phyloP scores from a whole-genome alignment of 2,329 filamentous ascomycete species.

The Leptographium procerum region DNA sequence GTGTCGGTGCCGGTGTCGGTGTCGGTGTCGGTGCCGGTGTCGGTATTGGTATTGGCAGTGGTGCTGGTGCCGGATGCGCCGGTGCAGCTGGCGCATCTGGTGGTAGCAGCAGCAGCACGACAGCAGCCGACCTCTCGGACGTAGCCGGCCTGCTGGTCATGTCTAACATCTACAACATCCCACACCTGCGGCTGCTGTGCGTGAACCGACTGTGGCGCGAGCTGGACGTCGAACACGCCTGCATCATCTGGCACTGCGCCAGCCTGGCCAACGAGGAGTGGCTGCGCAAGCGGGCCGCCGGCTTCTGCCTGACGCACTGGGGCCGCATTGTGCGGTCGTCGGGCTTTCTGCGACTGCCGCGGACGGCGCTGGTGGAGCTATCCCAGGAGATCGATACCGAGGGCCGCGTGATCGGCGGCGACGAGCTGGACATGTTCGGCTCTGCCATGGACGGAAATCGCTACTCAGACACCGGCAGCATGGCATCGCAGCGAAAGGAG shows the following conservation, averaged over 20 bases:
- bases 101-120: constrained; percentile 30
- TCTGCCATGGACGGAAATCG: constrained; percentile 35
- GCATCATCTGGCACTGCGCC: constrained; percentile 91
- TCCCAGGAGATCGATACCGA: constrained; percentile 90
- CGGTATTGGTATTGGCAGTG: too few species aligned
- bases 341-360: constrained; percentile 72
- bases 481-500: constrained; percentile 37
- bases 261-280: constrained; percentile 85
- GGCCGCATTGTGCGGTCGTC: constrained; percentile 83
- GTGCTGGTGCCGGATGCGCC: too few species aligned
- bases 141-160: constrained; percentile 92
- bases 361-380: constrained; percentile 73
- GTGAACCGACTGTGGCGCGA: constrained; percentile 84
- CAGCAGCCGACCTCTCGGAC: constrained; percentile 64
- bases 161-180: constrained; percentile 97
- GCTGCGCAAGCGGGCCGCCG: constrained; percentile 78
- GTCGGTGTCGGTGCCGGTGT: too few species aligned
- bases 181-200: constrained; percentile 79
- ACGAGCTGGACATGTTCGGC: constrained; percentile 56
- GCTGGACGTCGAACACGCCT: constrained; percentile 87
- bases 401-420: constrained; percentile 78
- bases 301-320: constrained; percentile 89
- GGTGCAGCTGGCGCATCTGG: background rate
- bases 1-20: too few species aligned
- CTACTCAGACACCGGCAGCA: constrained; percentile 27